phyloP scores from a whole-genome alignment of 139 green algal species.

The Marvania coccoides region DNA sequence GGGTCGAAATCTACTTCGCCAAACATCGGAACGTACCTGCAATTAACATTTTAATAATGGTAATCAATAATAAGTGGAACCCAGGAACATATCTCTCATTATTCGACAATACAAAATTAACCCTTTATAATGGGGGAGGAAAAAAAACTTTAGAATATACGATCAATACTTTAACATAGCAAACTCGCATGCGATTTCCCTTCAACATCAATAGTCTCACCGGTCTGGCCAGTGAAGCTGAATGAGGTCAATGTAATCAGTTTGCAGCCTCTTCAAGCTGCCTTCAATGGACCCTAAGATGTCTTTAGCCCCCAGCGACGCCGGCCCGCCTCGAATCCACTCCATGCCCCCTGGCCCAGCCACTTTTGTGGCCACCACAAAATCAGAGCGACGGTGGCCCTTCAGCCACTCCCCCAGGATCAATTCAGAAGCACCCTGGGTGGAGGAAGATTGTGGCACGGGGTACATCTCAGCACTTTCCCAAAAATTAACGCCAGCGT shows the following conservation, averaged over 20 bases:
- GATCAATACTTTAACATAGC: no score
- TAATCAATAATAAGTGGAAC: not conserved
- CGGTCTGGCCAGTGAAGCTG: slow-evolving; percentile 90
- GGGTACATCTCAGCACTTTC: slow-evolving; percentile 87
- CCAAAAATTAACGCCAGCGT: slow-evolving; percentile 74
- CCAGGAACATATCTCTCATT: not conserved
- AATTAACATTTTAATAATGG: no score
- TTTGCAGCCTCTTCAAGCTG: slow-evolving; percentile 63
- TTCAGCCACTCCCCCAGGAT: slow-evolving; percentile 48
- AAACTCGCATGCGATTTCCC: not conserved
- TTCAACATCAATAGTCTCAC: slow-evolving; percentile 17
- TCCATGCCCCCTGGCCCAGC: slow-evolving; percentile 71
- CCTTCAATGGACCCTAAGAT: slow-evolving; percentile 64
- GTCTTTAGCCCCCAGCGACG: slow-evolving; percentile 43
- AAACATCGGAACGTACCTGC: slow-evolving; percentile 96
- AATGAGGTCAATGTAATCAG: slow-evolving; percentile 87
- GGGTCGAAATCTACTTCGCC: slow-evolving; percentile 77
- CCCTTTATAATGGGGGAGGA: no score
- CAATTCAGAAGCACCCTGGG: slow-evolving; percentile 49
- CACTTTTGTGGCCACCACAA: slow-evolving; percentile 69
- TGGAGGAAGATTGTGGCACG: slow-evolving; percentile 62
- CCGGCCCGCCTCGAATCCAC: slow-evolving; percentile 72
- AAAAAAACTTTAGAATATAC: no score
- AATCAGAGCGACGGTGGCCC: slow-evolving; percentile 4
- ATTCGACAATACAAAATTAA: not conserved